phyloP scores from a whole-genome alignment of 305 asterid species.

The Rubia tinctorum region DNA sequence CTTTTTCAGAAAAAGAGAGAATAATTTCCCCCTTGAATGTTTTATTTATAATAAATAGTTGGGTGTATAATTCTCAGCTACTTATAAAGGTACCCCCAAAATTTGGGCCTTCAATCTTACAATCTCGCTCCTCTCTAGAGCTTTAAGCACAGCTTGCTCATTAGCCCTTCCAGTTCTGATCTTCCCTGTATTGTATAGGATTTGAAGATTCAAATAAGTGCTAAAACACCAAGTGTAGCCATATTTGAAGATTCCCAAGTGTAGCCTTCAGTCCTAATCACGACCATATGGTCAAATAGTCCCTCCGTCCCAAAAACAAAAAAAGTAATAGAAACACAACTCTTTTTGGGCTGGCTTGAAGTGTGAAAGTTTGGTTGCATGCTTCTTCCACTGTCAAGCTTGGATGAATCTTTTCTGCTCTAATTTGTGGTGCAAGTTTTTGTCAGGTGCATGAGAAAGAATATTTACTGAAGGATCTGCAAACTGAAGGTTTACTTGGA shows the following conservation, averaged over 20 bases:
- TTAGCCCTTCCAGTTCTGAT: background rate
- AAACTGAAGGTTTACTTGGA: slow-evolving; percentile 63
- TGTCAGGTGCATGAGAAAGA: slow-evolving; percentile 94
- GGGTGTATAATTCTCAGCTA: background rate
- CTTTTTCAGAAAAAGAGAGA: background rate
- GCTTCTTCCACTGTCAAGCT: background rate
- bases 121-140: background rate
- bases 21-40: background rate
- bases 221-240: background rate
- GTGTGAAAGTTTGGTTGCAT: background rate
- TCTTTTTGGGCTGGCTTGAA: background rate
- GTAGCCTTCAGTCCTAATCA: background rate
- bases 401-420: background rate
- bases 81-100: background rate
- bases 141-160: background rate
- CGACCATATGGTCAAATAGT: background rate
- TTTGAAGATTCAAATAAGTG: background rate
- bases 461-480: slow-evolving; percentile 72
- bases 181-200: background rate
- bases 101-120: background rate
- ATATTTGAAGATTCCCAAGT: background rate
- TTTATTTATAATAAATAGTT: background rate
- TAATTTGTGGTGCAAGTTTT: background rate
- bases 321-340: background rate
- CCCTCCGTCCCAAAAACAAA: background rate